A percentile compares a stretch with the other conserved stretches of the same genome.
Evolutionary conservation across 2,329 filamentous ascomycete genomes (phyloP).

Genomic region (Dactylellina haptotyla): DNA sequence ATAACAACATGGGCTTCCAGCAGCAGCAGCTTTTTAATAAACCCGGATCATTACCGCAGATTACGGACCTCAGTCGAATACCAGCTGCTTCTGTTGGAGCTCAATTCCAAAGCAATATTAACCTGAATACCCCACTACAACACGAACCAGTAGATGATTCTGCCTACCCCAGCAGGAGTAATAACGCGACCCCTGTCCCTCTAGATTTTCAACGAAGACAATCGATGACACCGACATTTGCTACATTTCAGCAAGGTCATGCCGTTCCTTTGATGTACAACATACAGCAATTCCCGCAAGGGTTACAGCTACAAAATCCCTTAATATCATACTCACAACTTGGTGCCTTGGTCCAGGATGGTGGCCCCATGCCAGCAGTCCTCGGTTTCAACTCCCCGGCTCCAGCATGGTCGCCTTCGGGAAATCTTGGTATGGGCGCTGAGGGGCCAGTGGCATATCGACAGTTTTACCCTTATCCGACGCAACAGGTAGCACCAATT

Average conservation of each 20-base stretch:
- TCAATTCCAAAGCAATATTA: constrained; percentile 36
- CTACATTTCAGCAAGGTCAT: constrained; percentile 31
- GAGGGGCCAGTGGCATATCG: constrained; percentile 17
- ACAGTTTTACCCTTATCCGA: constrained; percentile 33
- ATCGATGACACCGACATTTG: constrained; percentile 43
- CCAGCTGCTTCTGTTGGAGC: constrained; percentile 43
- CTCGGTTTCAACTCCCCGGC: constrained; percentile 49
- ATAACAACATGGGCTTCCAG: background rate
- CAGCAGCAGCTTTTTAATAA: constrained; percentile 30
- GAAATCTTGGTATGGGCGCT: constrained; percentile 17
- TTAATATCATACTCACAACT: constrained; percentile 44
- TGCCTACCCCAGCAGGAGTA: constrained; percentile 44
- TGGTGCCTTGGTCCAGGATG: constrained; percentile 49
- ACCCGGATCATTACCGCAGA: constrained; percentile 31
- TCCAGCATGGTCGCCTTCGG: constrained; percentile 36
- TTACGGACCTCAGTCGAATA: constrained; percentile 50
- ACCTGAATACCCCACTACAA: constrained; percentile 28
- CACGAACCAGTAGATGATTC: constrained; percentile 45
- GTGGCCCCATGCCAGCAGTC: constrained; percentile 50
- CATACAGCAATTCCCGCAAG: constrained; percentile 23
- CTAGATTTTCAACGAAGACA: constrained; percentile 44
- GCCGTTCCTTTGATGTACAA: constrained; percentile 23
- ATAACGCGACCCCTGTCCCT: constrained; percentile 48
- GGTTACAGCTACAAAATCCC: constrained; percentile 19
- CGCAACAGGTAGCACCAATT: constrained; percentile 6